Base-by-base conservation (phyloP, 1,284 basidiomycete species). In the Papiliotrema fonsecae region DNA sequence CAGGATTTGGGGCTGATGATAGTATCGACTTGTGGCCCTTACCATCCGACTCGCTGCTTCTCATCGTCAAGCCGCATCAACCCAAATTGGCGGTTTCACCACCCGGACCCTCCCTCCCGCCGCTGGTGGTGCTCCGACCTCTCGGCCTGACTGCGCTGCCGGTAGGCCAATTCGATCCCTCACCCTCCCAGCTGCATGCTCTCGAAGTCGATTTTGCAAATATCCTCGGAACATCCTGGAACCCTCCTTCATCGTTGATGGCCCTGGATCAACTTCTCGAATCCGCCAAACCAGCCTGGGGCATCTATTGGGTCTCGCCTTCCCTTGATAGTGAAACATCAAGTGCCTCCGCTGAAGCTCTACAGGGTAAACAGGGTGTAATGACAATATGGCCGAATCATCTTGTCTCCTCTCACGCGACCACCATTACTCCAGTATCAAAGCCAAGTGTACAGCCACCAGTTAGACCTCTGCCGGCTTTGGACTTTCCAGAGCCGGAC, bases 11-110 rank as follows among this genome's bases (percentile, higher is more conserved):
- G 18, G 41, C 27, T 31, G 39, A 37, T 49, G 21, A 42, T 28
- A 38, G 28, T 47, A 27, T 27, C 41, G 39, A 38, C 16, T 32
- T 57, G 2, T 50, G 42, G 18, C 61, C 57, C 7, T 26, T 60
- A 11, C 50, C 52, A 1, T 21, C 40, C 0, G 21, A 26, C 26
- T 30, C 22, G 3, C 46, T 45, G 32, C 42, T 61, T 16, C 40
- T 45, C 2, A 36, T 24, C 18, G 51, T 14, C 38, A 55, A 7
- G 36, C 48, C n/a, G n/a, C n/a, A n/a, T n/a, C n/a, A n/a, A n/a
- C n/a, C n/a, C n/a, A n/a, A n/a, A n/a, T n/a, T n/a, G n/a, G n/a
- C n/a, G n/a, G n/a, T n/a, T n/a, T n/a, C n/a, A n/a, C n/a, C n/a
- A n/a, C n/a, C n/a, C n/a, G n/a, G n/a, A n/a, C n/a, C n/a, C n/a